phyloP scores from a whole-genome alignment of 495 filamentous ascomycete genomes.

The Penicillium odoratum region DNA sequence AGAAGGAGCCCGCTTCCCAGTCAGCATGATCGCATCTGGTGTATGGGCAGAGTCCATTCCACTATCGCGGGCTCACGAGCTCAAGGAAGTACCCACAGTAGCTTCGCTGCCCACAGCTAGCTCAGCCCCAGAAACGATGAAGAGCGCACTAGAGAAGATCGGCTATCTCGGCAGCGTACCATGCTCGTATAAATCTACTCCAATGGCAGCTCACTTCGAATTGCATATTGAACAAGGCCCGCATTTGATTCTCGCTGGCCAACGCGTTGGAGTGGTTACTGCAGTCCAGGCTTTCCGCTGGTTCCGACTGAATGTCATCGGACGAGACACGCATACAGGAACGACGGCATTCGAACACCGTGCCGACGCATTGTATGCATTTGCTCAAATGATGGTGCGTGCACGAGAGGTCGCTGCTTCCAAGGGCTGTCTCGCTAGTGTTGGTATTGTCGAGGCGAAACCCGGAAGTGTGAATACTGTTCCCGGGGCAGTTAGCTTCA shows the following conservation, averaged over 20 bases:
- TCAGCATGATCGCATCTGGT: conserved; percentile 73
- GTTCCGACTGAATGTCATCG: conserved; percentile 65
- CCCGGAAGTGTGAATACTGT: conserved; percentile 77
- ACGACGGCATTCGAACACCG: conserved; percentile 65
- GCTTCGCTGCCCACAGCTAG: conserved; percentile 43
- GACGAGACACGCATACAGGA: conserved; percentile 72
- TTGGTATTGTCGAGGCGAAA: conserved; percentile 66
- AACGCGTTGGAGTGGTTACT: conserved; percentile 69
- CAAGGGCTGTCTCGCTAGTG: conserved; percentile 61
- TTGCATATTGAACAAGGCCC: conserved; percentile 83
- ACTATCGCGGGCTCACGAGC: conserved; percentile 59
- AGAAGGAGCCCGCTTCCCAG: conserved; percentile 78
- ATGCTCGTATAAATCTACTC: conserved; percentile 59
- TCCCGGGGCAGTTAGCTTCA: conserved; percentile 67
- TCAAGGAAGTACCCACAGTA: conserved; percentile 54
- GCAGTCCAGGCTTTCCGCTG: conserved; percentile 69
- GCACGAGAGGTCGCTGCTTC: conserved; percentile 61
- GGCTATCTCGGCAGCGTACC: conserved; percentile 63
- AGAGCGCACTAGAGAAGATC: conserved; percentile 66
- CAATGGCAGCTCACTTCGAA: conserved; percentile 81
- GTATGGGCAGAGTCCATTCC: conserved; percentile 73
- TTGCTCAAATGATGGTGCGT: conserved; percentile 66
- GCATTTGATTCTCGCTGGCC: conserved; percentile 58
- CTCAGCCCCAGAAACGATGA: conserved; percentile 61
- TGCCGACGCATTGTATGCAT: conserved; percentile 65